A percentile compares a stretch with the other conserved stretches of the same genome.
Evolutionary conservation across 805 yeast genomes (phyloP).

Genomic region (Lipomyces sp.): DNA sequence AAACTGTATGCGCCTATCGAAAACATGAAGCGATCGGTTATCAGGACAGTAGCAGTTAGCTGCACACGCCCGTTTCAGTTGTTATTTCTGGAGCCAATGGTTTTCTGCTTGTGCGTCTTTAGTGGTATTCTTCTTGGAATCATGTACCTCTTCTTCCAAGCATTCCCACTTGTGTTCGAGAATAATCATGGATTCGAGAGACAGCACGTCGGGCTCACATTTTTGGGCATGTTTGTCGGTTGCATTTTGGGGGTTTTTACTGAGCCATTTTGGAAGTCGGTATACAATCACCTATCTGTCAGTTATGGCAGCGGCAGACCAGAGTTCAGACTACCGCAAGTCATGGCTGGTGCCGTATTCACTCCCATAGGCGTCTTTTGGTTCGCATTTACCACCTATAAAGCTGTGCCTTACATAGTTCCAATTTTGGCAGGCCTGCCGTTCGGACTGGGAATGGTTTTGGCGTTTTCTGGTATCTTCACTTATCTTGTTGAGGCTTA

Average conservation of each 20-base stretch:
- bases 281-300: slow-evolving; percentile 65
- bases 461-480: slow-evolving; percentile 50
- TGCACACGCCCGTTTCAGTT: slow-evolving; percentile 59
- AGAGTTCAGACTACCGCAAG: slow-evolving; percentile 57
- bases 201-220: slow-evolving; percentile 64
- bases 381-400: slow-evolving; percentile 58
- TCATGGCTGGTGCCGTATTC: slow-evolving; percentile 56
- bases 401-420: slow-evolving; percentile 55
- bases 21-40: slow-evolving; percentile 46
- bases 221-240: slow-evolving; percentile 61
- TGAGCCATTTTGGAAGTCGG: slow-evolving; percentile 65
- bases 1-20: slow-evolving; percentile 52
- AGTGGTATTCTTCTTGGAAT: slow-evolving; percentile 63
- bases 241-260: slow-evolving; percentile 53
- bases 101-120: slow-evolving; percentile 58
- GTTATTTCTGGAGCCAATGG: slow-evolving; percentile 59
- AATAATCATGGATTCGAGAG: slow-evolving; percentile 58
- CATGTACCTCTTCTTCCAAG: slow-evolving; percentile 63
- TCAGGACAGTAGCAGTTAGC: slow-evolving; percentile 52
- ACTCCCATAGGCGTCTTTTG: slow-evolving; percentile 57
- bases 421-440: slow-evolving; percentile 62
- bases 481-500: slow-evolving; percentile 51
- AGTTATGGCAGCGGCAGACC: slow-evolving; percentile 47
- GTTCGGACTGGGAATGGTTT: slow-evolving; percentile 48
- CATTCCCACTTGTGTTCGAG: slow-evolving; percentile 60